phyloP scores from a whole-genome alignment of 345 rosid genomes.

The Sisymbrium irio region DNA sequence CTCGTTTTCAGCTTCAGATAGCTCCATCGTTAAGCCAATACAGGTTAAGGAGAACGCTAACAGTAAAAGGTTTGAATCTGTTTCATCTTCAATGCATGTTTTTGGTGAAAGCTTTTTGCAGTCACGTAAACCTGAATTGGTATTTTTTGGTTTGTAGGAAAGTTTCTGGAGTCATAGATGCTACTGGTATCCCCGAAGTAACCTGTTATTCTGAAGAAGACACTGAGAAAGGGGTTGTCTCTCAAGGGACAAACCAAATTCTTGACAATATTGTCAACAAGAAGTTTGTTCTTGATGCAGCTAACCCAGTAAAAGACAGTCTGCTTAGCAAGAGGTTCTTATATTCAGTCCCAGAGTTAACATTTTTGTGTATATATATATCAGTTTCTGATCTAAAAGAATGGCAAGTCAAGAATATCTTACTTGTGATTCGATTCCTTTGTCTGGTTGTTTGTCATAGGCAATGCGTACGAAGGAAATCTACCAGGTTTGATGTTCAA shows the following conservation, averaged over 20 bases:
- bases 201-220: conserved; percentile 3
- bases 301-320: conserved; percentile 1
- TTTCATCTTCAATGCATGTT: neutral
- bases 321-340: conserved; percentile 32
- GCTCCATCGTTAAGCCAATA: conserved; percentile 25
- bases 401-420: conserved; percentile 2
- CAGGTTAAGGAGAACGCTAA: conserved; percentile 37
- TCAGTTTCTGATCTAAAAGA: neutral
- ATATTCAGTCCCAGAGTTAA: neutral
- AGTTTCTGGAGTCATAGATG: conserved; percentile 23
- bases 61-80: conserved; percentile 41
- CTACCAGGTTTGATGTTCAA: conserved; percentile 32
- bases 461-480: conserved; percentile 23
- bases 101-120: conserved; percentile 3
- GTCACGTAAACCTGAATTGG: neutral
- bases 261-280: conserved; percentile 6
- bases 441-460: conserved; percentile 22
- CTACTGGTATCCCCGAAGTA: conserved; percentile 13
- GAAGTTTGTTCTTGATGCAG: conserved; percentile 17
- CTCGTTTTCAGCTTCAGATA: conserved; percentile 39
- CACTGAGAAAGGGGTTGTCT: conserved; percentile 4
- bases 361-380: neutral
- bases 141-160: conserved; percentile 18
- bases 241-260: conserved; percentile 9
- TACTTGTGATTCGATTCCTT: neutral